Percentiles rank a stretch among this genome's conserved stretches.
Conservation (phyloP, 23 red algal species). For the Gracilariopsis chorda region DNA sequence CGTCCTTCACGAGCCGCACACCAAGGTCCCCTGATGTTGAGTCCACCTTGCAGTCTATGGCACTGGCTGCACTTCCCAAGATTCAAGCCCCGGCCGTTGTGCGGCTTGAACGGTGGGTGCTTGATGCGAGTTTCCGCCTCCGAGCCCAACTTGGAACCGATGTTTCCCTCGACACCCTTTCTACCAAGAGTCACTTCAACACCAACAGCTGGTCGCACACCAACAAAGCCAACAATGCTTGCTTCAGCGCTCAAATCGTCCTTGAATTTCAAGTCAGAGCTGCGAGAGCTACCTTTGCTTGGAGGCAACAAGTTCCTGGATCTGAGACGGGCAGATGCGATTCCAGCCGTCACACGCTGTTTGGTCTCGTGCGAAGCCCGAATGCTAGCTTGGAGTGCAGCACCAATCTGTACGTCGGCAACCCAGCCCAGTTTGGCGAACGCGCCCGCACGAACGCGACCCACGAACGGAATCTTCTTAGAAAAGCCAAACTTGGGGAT, state of each 20-base stretch:
- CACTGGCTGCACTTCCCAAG: not conserved
- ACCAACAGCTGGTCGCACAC: not conserved
- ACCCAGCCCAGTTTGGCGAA: not conserved
- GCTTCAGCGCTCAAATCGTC: not conserved
- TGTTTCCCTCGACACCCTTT: not conserved
- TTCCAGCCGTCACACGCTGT: not conserved
- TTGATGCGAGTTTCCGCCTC: not conserved
- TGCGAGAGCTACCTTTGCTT: not conserved
- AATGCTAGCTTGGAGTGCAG: not conserved
- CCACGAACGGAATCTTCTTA: not conserved
- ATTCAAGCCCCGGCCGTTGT: not conserved
- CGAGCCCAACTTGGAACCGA: not conserved
- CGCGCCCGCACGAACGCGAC: not conserved
- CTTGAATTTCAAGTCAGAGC: not conserved
- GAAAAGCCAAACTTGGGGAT: not conserved
- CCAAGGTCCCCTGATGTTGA: not conserved
- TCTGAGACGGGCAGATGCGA: not conserved
- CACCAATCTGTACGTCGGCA: not conserved
- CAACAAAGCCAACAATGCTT: not conserved
- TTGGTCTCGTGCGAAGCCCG: not conserved
- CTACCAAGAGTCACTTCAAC: not conserved
- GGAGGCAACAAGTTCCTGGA: not conserved
- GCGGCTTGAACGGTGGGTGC: not conserved
- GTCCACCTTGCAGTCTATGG: not conserved
- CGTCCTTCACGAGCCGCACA: not conserved